Percentiles rank a stretch among this genome's conserved stretches.
These are phyloP conservation scores for Pyrrhoderma lamaoense DNA, from an alignment of 1,284 basidiomycete genomes.

Conservation along the genomic window DNA sequence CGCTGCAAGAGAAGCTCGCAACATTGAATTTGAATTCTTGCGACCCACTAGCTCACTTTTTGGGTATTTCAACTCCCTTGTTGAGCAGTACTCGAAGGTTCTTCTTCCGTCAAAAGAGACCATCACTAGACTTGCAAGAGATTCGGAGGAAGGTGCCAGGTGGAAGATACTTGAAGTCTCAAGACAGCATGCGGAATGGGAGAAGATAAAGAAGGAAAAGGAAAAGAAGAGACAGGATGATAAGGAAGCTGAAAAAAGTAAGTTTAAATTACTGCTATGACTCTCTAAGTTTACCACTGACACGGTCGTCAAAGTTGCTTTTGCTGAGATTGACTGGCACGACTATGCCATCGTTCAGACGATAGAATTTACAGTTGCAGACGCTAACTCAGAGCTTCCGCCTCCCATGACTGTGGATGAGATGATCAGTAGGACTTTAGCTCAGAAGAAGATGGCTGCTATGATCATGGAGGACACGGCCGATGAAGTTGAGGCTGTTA, in stretches of 20 bases:
- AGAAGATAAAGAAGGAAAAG: constrained; percentile 74
- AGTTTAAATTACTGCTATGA: constrained; percentile 27
- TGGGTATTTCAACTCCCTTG: constrained; percentile 93
- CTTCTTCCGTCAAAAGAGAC: constrained; percentile 76
- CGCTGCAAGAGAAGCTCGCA: constrained; percentile 84
- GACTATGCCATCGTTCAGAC: constrained; percentile 99
- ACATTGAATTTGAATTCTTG: constrained; percentile 98
- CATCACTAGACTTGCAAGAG: constrained; percentile 62
- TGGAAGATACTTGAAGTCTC: constrained; percentile 79
- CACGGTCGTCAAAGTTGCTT: constrained; percentile 52
- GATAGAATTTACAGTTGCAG: constrained; percentile 94
- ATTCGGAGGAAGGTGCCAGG: constrained; percentile 51
- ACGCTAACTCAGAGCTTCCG: constrained; percentile 87
- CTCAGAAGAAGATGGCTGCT: constrained; percentile 96
- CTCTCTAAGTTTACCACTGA: constrained; percentile 15
- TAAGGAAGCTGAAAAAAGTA: constrained; percentile 79
- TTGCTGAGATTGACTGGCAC: constrained; percentile 98
- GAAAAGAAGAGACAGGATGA: constrained; percentile 85
- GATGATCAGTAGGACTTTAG: constrained; percentile 92
- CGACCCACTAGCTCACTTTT: constrained; percentile 94
- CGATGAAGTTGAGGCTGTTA: constrained; percentile 75
- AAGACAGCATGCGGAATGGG: constrained; percentile 82
- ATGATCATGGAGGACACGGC: constrained; percentile 96
- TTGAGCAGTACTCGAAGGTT: constrained; percentile 93
- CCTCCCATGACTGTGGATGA: constrained; percentile 93